Percentiles rank a stretch among this genome's conserved stretches.
Conservation (phyloP, 192 early-diverging fungal genomes). For the Funneliformis geosporum region DNA sequence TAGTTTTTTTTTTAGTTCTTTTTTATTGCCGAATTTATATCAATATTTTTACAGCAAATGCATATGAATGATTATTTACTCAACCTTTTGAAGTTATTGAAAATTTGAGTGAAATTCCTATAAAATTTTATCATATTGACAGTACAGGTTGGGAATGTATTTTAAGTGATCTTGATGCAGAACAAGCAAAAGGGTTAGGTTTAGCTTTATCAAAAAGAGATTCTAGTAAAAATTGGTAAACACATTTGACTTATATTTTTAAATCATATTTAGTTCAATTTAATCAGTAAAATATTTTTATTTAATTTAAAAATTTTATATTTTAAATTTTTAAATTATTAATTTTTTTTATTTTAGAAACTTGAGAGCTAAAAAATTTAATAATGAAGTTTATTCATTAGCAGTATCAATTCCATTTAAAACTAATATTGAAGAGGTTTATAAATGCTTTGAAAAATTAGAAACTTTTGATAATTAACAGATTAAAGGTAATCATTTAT, state of each 20-base stretch:
- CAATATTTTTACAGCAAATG: not conserved
- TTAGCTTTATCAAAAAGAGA: not conserved
- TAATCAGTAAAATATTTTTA: not conserved
- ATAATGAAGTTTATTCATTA: not conserved
- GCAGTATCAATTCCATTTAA: not conserved
- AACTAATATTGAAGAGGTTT: not conserved
- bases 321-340: not conserved
- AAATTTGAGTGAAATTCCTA: not conserved
- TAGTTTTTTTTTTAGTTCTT: not conserved
- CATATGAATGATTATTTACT: not conserved
- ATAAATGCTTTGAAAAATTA: not conserved
- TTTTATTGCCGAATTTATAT: not conserved
- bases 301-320: not conserved
- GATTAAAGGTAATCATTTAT: too few relatives aligned
- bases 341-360: not conserved
- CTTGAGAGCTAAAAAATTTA: not conserved
- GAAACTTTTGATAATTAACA: not conserved
- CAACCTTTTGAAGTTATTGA: not conserved
- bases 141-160: not conserved
- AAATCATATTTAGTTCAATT: not conserved
- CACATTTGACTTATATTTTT: slow-evolving; percentile 15
- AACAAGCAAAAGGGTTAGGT: not conserved
- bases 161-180: not conserved
- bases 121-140: not conserved
- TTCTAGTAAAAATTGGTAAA: not conserved